Conservation (phyloP, 345 rosid genomes). For the Ceriops zippeliana region DNA sequence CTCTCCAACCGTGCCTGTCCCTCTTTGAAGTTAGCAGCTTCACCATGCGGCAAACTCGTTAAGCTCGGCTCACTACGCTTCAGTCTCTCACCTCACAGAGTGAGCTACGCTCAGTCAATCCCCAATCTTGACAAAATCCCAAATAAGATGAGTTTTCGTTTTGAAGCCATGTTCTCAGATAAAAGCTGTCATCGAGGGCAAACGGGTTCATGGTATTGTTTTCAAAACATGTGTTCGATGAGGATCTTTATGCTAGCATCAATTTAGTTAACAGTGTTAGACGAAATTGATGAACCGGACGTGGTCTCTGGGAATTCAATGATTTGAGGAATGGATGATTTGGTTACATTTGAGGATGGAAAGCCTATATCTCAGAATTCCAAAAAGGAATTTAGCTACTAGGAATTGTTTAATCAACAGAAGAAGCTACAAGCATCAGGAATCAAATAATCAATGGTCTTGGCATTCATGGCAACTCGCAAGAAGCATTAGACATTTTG, state of each 20-base stretch:
- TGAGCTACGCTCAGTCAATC: slow-evolving; percentile 16
- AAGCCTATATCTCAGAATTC: slow-evolving; percentile 10
- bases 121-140: slow-evolving; percentile 13
- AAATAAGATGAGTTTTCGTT: slow-evolving; percentile 14
- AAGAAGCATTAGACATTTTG: slow-evolving; percentile 39
- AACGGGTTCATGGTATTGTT: slow-evolving; percentile 14
- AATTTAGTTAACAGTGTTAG: slow-evolving; percentile 8
- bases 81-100: slow-evolving; percentile 13
- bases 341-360: slow-evolving; percentile 6
- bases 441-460: slow-evolving; percentile 31
- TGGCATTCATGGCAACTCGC: slow-evolving; percentile 40
- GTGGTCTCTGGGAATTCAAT: slow-evolving; percentile 10
- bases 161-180: slow-evolving; percentile 16
- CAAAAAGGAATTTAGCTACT: slow-evolving; percentile 8
- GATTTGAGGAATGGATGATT: not conserved
- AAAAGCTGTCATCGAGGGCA: slow-evolving; percentile 9
- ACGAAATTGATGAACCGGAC: not conserved
- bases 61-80: slow-evolving; percentile 16
- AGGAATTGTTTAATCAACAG: slow-evolving; percentile 20
- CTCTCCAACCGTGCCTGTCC: slow-evolving; percentile 10
- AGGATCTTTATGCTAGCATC: slow-evolving; percentile 11
- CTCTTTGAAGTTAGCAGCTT: slow-evolving; percentile 12
- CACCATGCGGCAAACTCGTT: slow-evolving; percentile 7
- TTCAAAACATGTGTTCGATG: slow-evolving; percentile 11
- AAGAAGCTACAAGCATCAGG: not conserved